These are phyloP conservation scores for Jackrogersella minutella DNA, from an alignment of 495 filamentous ascomycete species.

Conservation along the genomic window DNA sequence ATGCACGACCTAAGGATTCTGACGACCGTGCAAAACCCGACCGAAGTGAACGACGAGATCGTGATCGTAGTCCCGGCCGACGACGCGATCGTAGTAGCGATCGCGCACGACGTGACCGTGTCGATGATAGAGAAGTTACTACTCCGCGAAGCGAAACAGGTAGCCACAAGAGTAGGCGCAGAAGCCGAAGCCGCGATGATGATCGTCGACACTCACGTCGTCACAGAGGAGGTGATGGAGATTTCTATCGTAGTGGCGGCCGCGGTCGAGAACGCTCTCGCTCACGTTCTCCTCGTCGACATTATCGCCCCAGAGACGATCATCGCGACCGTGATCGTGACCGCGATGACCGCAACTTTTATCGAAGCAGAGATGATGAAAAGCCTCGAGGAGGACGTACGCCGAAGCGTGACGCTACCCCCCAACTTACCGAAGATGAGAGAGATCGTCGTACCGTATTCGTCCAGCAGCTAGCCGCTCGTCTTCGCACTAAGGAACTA, in stretches of 20 bases:
- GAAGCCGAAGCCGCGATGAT: slow-evolving; percentile 82
- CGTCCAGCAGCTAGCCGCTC: slow-evolving; percentile 94
- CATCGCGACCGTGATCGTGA: slow-evolving; percentile 60
- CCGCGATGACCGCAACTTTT: slow-evolving; percentile 56
- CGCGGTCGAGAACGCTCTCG: slow-evolving; percentile 69
- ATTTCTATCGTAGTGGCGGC: slow-evolving; percentile 75
- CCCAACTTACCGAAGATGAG: slow-evolving; percentile 90
- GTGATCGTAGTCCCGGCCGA: slow-evolving; percentile 62
- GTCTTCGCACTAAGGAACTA: slow-evolving; percentile 89
- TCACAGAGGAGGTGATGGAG: slow-evolving; percentile 74
- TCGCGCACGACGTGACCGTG: slow-evolving; percentile 49
- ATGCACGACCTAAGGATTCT: slow-evolving; percentile 45
- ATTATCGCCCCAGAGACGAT: slow-evolving; percentile 77
- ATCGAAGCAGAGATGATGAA: slow-evolving; percentile 64
- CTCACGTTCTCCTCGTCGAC: slow-evolving; percentile 78
- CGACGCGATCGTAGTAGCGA: slow-evolving; percentile 74
- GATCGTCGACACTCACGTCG: slow-evolving; percentile 82
- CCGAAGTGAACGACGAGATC: slow-evolving; percentile 47
- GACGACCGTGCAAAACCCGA: slow-evolving; percentile 43
- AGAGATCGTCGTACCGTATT: slow-evolving; percentile 97
- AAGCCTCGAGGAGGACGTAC: slow-evolving; percentile 59
- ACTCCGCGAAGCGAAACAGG: slow-evolving; percentile 80
- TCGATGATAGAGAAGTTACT: slow-evolving; percentile 60
- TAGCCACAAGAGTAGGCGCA: slow-evolving; percentile 83
- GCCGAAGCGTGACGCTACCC: slow-evolving; percentile 56